Conservation (phyloP, 2,329 filamentous ascomycete genomes). For the Volutella citrinella region DNA sequence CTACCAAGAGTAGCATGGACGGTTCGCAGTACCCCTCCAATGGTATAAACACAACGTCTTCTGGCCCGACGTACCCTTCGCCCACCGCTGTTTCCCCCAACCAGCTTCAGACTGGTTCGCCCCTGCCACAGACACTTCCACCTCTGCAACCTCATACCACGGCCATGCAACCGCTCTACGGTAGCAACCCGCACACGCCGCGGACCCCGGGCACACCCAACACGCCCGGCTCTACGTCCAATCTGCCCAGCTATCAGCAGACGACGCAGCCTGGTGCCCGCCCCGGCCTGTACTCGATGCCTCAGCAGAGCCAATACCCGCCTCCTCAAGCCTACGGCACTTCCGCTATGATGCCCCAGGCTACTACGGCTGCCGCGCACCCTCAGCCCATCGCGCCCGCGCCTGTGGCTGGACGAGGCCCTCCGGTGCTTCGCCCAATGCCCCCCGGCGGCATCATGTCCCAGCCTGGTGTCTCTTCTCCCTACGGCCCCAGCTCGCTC, state of each 20-base stretch:
- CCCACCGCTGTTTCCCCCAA: conserved; percentile 51
- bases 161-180: conserved; percentile 47
- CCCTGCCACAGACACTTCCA: conserved; percentile 52
- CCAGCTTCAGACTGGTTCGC: conserved; percentile 46
- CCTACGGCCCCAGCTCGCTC: conserved; percentile 57
- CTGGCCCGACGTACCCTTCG: conserved; percentile 49
- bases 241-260: conserved; percentile 52
- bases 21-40: conserved; percentile 52
- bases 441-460: conserved; percentile 64
- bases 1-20: conserved; percentile 49
- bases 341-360: conserved; percentile 64
- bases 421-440: conserved; percentile 66
- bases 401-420: conserved; percentile 54
- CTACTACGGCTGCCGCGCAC: conserved; percentile 64
- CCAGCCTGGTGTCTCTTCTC: conserved; percentile 54
- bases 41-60: conserved; percentile 53
- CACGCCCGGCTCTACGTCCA: conserved; percentile 53
- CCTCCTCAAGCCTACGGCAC: conserved; percentile 54
- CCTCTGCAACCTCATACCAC: conserved; percentile 49
- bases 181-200: conserved; percentile 59
- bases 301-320: conserved; percentile 53
- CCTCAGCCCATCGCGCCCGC: conserved; percentile 75
- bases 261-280: conserved; percentile 47
- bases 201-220: conserved; percentile 62
- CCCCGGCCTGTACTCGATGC: conserved; percentile 52